Conservation (phyloP, 352 stramenopile genomes). For the Pythium phragmiticola region DNA sequence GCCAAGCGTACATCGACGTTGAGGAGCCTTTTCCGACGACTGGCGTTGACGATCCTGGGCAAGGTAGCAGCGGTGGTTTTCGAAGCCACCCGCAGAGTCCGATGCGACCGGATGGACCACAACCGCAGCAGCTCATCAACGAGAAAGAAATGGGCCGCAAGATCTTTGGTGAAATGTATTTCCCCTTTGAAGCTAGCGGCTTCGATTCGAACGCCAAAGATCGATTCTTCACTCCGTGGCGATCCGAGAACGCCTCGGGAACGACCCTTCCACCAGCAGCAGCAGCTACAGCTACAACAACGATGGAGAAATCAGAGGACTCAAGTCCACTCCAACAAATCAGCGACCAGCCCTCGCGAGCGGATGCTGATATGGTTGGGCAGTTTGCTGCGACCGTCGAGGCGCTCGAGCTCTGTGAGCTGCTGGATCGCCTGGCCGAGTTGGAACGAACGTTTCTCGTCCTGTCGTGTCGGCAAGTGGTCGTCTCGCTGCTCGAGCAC, state of each 20-base stretch:
- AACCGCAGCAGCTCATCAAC: slow-evolving; percentile 31
- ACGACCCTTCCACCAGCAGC: background rate
- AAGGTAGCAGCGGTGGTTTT: background rate
- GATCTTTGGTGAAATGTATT: slow-evolving; percentile 86
- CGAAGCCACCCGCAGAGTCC: slow-evolving; percentile 6
- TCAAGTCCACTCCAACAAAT: background rate
- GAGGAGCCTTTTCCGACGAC: background rate
- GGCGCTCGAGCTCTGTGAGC: slow-evolving; percentile 12
- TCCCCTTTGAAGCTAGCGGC: slow-evolving; percentile 79
- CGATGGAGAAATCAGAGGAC: slow-evolving; percentile 1
- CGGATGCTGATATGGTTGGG: background rate
- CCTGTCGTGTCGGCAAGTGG: slow-evolving; percentile 14
- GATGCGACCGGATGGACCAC: slow-evolving; percentile 6
- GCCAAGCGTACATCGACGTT: background rate
- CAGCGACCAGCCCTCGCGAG: background rate
- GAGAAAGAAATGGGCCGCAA: slow-evolving; percentile 84
- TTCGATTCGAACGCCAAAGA: slow-evolving; percentile 54
- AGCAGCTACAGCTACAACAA: background rate
- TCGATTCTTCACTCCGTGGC: slow-evolving; percentile 29
- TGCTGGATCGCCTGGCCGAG: slow-evolving; percentile 17
- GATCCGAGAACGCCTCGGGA: slow-evolving; percentile 2
- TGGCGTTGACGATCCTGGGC: background rate
- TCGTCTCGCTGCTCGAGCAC: slow-evolving; percentile 10
- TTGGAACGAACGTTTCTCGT: slow-evolving; percentile 21
- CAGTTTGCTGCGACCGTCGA: slow-evolving; percentile 9